phyloP scores from a whole-genome alignment of 2,329 filamentous ascomycete species.

The Dothistroma pini region DNA sequence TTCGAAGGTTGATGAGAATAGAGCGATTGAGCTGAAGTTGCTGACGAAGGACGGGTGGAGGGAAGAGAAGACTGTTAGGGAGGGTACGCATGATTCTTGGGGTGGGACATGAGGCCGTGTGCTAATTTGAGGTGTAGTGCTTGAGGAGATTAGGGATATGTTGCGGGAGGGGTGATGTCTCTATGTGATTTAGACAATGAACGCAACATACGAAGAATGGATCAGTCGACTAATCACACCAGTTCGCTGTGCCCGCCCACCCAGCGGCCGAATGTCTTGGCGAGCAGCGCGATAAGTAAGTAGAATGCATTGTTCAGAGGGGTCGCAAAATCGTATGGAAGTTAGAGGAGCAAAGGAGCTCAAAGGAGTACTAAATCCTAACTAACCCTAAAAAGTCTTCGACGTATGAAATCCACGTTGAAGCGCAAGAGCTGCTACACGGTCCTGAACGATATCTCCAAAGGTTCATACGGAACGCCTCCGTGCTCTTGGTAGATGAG shows the following conservation, averaged over 20 bases:
- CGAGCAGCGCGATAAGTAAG: too few species aligned
- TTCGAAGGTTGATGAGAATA: not conserved
- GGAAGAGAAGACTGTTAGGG: not conserved
- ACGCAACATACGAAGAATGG: not conserved
- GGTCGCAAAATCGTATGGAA: too few species aligned
- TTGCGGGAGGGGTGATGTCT: not conserved
- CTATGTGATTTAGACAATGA: not conserved
- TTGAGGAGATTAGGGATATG: not conserved
- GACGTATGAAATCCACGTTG: too few species aligned
- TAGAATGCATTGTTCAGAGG: too few species aligned
- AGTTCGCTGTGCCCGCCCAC: not conserved
- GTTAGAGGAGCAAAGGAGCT: too few species aligned
- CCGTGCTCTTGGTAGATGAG: too few species aligned
- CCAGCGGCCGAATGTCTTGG: too few species aligned
- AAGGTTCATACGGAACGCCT: too few species aligned
- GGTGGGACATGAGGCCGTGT: not conserved
- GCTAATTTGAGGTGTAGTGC: not conserved
- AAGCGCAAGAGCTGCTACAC: too few species aligned
- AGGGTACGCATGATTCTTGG: not conserved
- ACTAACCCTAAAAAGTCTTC: too few species aligned
- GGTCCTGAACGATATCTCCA: too few species aligned
- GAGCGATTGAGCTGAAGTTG: not conserved
- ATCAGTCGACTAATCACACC: not conserved
- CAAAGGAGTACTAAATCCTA: too few species aligned
- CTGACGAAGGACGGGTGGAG: not conserved